Percentiles rank a stretch among this genome's conserved stretches.
These are phyloP conservation scores for Mycena latifolia DNA, from an alignment of 768 basidiomycete genomes.

Conservation along the genomic window DNA sequence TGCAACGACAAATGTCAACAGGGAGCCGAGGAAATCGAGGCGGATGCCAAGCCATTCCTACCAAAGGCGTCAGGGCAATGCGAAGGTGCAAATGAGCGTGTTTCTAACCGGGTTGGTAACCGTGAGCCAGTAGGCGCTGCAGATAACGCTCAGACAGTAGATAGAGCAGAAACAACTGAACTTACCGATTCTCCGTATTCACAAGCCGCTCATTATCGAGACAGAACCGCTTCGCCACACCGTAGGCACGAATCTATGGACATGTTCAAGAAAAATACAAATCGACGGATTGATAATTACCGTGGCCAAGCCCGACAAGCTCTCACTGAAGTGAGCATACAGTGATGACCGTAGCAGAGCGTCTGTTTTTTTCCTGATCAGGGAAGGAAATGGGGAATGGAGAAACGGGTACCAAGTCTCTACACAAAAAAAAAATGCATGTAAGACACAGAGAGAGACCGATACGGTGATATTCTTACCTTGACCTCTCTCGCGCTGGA, in stretches of 20 bases:
- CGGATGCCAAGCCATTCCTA: conserved; percentile 89
- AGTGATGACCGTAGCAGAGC: conserved; percentile 86
- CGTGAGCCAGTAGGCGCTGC: conserved; percentile 87
- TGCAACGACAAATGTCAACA: conserved; percentile 82
- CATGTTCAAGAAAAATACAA: neutral
- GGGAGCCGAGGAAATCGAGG: conserved; percentile 86
- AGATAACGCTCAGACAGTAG: conserved; percentile 2
- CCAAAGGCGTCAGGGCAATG: conserved; percentile 39
- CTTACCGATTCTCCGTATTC: conserved; percentile 85
- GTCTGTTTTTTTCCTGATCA: conserved; percentile 55
- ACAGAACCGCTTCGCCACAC: conserved; percentile 81
- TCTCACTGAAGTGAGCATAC: conserved; percentile 95
- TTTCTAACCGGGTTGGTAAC: conserved; percentile 79
- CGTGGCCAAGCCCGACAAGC: conserved; percentile 86
- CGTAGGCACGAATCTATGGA: conserved; percentile 80
- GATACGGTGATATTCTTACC: conserved; percentile 50
- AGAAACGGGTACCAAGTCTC: conserved; percentile 62
- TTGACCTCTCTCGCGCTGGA: conserved; percentile 90
- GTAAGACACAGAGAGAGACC: neutral
- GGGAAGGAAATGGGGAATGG: conserved; percentile 6
- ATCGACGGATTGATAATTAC: neutral
- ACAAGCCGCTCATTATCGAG: conserved; percentile 80
- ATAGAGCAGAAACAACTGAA: neutral
- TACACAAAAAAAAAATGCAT: conserved; percentile 38
- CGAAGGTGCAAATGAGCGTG: neutral